Conservation (phyloP, 2,329 filamentous ascomycete species). For the Trichoderma pleuroti region DNA sequence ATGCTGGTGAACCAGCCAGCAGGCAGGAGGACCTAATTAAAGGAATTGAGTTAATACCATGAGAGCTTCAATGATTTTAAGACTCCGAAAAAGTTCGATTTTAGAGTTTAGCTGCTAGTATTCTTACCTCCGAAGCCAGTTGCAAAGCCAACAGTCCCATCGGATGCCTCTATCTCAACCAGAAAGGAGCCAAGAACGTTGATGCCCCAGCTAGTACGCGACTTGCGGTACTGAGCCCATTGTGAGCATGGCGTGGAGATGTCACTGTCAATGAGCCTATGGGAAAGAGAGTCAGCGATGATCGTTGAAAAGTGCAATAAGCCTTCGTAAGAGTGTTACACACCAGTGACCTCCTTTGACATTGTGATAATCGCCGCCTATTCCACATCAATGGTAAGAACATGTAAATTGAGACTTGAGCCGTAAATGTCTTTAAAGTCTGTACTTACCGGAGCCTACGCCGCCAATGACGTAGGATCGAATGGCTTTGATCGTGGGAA, state of each 20-base stretch:
- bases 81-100: not conserved
- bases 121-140: slow-evolving; percentile 78
- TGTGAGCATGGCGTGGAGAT: slow-evolving; percentile 73
- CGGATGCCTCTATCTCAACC: slow-evolving; percentile 80
- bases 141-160: slow-evolving; percentile 91
- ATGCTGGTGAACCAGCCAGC: slow-evolving; percentile 91
- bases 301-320: not conserved
- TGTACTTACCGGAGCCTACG: slow-evolving; percentile 31
- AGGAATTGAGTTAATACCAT: not conserved
- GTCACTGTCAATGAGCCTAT: slow-evolving; percentile 84
- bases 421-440: not conserved
- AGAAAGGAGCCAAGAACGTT: slow-evolving; percentile 92
- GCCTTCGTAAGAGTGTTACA: slow-evolving; percentile 21
- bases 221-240: slow-evolving; percentile 84
- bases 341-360: slow-evolving; percentile 71
- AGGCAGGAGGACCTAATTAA: slow-evolving; percentile 69
- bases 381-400: slow-evolving; percentile 18
- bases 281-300: not conserved
- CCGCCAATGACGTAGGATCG: slow-evolving; percentile 45
- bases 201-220: slow-evolving; percentile 90
- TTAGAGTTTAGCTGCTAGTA: not conserved
- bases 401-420: not conserved
- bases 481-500: slow-evolving; percentile 73
- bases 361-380: slow-evolving; percentile 76
- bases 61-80: not conserved